A percentile compares a stretch with the other conserved stretches of the same genome.
Evolutionary conservation across 352 stramenopile species (phyloP).

Genomic region (Plasmopara halstedii): DNA sequence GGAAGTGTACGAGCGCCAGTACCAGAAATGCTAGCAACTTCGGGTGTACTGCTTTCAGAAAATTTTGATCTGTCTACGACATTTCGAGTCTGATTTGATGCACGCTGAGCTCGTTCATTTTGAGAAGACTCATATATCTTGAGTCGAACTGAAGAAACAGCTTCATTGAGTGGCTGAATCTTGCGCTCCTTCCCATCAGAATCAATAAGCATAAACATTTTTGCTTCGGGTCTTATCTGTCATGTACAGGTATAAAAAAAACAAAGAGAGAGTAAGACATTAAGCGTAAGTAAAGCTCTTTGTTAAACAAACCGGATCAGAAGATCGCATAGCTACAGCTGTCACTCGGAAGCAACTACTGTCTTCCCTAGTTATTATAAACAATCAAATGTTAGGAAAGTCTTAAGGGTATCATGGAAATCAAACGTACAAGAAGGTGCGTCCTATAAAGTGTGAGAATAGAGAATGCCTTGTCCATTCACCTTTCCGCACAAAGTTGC

Average conservation of each 20-base stretch:
- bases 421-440: slow-evolving; percentile 44
- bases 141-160: slow-evolving; percentile 40
- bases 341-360: slow-evolving; percentile 35
- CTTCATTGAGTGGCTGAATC: slow-evolving; percentile 41
- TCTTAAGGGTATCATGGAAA: not conserved
- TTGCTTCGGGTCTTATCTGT: slow-evolving; percentile 52
- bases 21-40: slow-evolving; percentile 28
- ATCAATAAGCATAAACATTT: slow-evolving; percentile 48
- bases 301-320: slow-evolving; percentile 28
- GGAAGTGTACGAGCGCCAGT: slow-evolving; percentile 35
- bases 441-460: slow-evolving; percentile 65
- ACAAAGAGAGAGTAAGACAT: not conserved
- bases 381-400: too few species aligned
- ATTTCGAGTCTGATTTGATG: not conserved
- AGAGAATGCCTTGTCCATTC: slow-evolving; percentile 63
- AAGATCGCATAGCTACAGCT: slow-evolving; percentile 33
- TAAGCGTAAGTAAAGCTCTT: not conserved
- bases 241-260: not conserved
- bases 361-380: slow-evolving; percentile 29
- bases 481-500: slow-evolving; percentile 65
- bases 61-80: not conserved
- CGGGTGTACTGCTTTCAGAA: slow-evolving; percentile 8
- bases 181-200: slow-evolving; percentile 35
- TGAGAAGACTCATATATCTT: slow-evolving; percentile 27
- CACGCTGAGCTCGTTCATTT: slow-evolving; percentile 1